Base-by-base conservation (phyloP, 441 rosid genomes). In the Gossypium laxum region DNA sequence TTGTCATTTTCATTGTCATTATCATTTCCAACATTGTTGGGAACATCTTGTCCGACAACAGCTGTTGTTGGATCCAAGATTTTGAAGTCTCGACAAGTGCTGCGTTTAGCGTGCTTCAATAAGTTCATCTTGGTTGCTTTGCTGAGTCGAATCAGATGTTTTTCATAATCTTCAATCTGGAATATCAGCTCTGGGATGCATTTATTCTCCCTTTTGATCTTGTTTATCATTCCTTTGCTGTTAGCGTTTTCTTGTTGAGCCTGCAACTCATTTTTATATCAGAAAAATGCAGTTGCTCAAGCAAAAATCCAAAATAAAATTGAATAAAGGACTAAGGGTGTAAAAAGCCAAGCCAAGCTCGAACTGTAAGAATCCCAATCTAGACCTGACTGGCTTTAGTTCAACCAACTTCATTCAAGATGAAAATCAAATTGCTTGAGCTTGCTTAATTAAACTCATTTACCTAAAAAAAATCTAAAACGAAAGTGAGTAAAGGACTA, bases 181-280 rank as follows among this genome's bases (percentile, higher is more conserved):
- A 85, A 91, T 65, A 91, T 89, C 67, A 91, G 80, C 65, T 88
- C 92, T 4, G 96, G 93, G 64, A 91, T 85, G 89, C 89, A 86
- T 80, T 82, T 85, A 22, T 91, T 91, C 80, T 91, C 97, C 85
- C 88, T 87, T 78, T 86, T 88, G 74, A 90, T 91, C 88, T 87
- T 88, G 83, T 85, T 85, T 69, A 85, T 76, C 69, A 84, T 79
- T 8, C 90, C 89, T 83, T 83, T 89, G 15, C 77, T 64, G 62
- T 59, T 85, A 11, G 81, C 63, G 69, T 72, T 88, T 47, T 84
- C 88, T 70, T 82, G 89, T 61, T 90, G 92, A 67, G 77, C 88
- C 96, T 91, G 91, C 82, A 71, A 1, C 21, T 19, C 38, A 3
- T 6, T 7, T n/a, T 19, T 54, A 54, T 54, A 54, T 54, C 22